Base-by-base conservation (phyloP, 2,329 filamentous ascomycete genomes). In the Colletotrichum gloeosporioides region DNA sequence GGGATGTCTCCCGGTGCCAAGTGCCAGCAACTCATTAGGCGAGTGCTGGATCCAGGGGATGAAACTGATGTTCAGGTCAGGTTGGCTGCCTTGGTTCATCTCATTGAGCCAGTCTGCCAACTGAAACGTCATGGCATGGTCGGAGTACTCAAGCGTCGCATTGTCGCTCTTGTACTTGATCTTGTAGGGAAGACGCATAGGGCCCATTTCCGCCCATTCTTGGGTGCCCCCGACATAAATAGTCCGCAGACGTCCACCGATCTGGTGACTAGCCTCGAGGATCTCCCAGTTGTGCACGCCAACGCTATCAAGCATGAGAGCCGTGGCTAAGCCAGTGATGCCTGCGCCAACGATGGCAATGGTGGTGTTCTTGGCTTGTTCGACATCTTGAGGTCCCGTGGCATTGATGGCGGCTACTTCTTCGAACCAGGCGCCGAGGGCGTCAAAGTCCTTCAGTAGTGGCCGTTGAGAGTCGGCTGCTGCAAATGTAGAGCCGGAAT, bases 41-140 rank as follows among this genome's bases (percentile, higher is more conserved):
- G 81, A 86, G 80, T 93, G 90, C 22, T 76, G 73, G 49, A 90
- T 89, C 91, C 91, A 93, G 4, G 89, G 88, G 78, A 93, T 93
- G 81, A 93, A 93, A 69, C 91, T 89, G 66, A 93, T 89, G 36
- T 86, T 87, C n/a, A 53, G 44, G 27, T 89, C 84, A 66, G 87
- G 84, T 66, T 82, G 83, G 78, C 81, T 81, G 76, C 90, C 83
- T 53, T 83, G 83, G 80, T 93, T 92, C 79, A 92, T 83, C 65
- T 85, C 79, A 81, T 92, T 92, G 77, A 93, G 84, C 67, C 88
- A 86, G 10, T 86, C 88, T 6, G 87, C 91, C 3, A 93, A 85
- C 80, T 92, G 90, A 81, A 92, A 92, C 1, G 92, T 90, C 82
- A 93, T 88, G 77, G 89, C 87, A 79, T 92, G 90, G 78, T 93